A percentile compares a stretch with the other conserved stretches of the same genome.
These are phyloP conservation scores for Apiotrichum porosum DNA, from an alignment of 1,284 basidiomycete species.

Conservation along the genomic window DNA sequence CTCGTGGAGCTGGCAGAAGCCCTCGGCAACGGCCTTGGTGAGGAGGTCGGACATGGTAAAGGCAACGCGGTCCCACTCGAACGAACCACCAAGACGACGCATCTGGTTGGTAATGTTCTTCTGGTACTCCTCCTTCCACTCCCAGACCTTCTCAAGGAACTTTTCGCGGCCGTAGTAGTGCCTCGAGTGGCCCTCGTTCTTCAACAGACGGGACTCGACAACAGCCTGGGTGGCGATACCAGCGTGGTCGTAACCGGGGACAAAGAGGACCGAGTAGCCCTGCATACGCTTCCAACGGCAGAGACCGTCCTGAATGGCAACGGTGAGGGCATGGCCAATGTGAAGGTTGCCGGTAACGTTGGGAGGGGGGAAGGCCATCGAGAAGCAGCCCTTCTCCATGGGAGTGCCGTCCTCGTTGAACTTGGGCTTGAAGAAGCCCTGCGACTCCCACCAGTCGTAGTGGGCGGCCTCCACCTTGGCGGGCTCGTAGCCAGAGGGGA, in stretches of 20 bases:
- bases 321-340: conserved; percentile 92
- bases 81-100: conserved; percentile 83
- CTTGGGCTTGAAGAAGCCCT: conserved; percentile 85
- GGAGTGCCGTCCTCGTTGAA: conserved; percentile 57
- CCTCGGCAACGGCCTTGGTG: conserved; percentile 84
- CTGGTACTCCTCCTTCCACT: conserved; percentile 99
- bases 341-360: conserved; percentile 97
- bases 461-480: conserved; percentile 91
- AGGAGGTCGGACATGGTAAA: conserved; percentile 90
- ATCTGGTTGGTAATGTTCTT: conserved; percentile 85
- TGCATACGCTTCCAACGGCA: conserved; percentile 95
- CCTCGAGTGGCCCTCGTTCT: conserved; percentile 73
- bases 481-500: conserved; percentile 87
- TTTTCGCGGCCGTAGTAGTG: conserved; percentile 92
- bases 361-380: conserved; percentile 91
- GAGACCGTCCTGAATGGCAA: conserved; percentile 85
- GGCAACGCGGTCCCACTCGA: conserved; percentile 87
- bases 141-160: conserved; percentile 87
- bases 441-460: conserved; percentile 96
- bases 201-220: conserved; percentile 88
- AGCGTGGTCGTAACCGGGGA: conserved; percentile 96
- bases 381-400: conserved; percentile 65
- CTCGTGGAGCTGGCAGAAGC: conserved; percentile 86
- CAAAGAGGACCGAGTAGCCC: conserved; percentile 84
- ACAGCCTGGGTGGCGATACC: conserved; percentile 98